Evolutionary conservation across 306 rosid genomes (phyloP).

Genomic region (Corylus heterophylla): DNA sequence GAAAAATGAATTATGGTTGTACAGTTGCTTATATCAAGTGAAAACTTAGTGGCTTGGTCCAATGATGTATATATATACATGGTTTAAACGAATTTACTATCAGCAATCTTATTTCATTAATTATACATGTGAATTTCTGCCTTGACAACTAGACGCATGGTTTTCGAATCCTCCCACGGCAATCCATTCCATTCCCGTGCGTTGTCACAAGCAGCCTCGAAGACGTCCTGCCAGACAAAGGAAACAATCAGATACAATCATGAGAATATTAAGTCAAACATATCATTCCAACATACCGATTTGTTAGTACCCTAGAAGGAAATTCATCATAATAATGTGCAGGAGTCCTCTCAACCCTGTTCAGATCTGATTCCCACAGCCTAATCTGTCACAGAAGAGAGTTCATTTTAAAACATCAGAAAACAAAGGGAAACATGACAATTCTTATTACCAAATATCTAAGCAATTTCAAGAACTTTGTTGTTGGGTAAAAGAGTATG

Average conservation of each 20-base stretch:
- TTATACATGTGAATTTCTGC: constrained; percentile 54
- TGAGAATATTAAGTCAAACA: background rate
- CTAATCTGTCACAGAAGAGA: constrained; percentile 58
- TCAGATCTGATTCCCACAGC: constrained; percentile 92
- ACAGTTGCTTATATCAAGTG: no score
- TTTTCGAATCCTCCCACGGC: constrained; percentile 89
- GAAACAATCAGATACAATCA: constrained; percentile 7
- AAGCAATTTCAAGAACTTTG: background rate
- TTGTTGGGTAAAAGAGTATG: background rate
- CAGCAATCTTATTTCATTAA: no score
- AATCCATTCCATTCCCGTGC: constrained; percentile 85
- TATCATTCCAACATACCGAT: constrained; percentile 17
- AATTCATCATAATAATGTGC: constrained; percentile 79
- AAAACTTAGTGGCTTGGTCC: no score
- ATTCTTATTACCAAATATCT: background rate
- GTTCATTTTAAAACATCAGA: constrained; percentile 30
- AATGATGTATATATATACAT: no score
- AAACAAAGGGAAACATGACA: constrained; percentile 9
- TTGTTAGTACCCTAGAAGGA: constrained; percentile 70
- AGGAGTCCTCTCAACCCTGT: constrained; percentile 76
- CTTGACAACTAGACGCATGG: constrained; percentile 79
- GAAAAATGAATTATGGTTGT: no score
- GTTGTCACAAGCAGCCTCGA: constrained; percentile 82
- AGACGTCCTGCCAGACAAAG: constrained; percentile 63
- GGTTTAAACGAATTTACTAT: no score